These are phyloP conservation scores for Pichia californica DNA, from an alignment of 805 yeast genomes.

Conservation along the genomic window DNA sequence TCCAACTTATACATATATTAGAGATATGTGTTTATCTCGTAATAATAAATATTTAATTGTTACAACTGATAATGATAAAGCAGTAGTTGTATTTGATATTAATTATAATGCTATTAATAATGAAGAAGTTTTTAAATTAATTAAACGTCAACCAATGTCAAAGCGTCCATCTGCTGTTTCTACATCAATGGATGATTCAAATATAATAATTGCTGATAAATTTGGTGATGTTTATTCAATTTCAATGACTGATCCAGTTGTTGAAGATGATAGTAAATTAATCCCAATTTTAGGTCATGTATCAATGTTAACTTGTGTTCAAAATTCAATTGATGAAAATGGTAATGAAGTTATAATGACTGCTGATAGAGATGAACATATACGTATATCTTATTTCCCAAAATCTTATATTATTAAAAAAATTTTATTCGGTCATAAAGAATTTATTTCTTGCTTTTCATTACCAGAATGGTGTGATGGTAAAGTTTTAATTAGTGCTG, in stretches of 20 bases:
- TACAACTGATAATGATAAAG: constrained; percentile 79
- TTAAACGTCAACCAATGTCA: constrained; percentile 73
- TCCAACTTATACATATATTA: constrained; percentile 57
- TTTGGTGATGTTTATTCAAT: constrained; percentile 89
- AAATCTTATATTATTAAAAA: constrained; percentile 68
- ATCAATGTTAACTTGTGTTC: constrained; percentile 84
- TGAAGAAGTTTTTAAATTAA: constrained; percentile 37
- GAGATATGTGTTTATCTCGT: constrained; percentile 51
- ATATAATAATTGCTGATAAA: constrained; percentile 78
- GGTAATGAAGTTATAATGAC: constrained; percentile 57
- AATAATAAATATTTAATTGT: constrained; percentile 53
- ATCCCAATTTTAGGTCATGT: constrained; percentile 91
- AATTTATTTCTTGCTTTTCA: constrained; percentile 66
- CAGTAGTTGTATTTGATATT: constrained; percentile 55
- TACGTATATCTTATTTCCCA: constrained; percentile 77
- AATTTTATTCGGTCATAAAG: constrained; percentile 81
- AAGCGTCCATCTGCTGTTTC: constrained; percentile 89
- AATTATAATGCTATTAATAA: constrained; percentile 27
- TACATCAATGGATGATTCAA: constrained; percentile 42
- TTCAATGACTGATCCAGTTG: constrained; percentile 32
- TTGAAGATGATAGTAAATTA: constrained; percentile 35
- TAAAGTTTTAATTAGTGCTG: constrained; percentile 65
- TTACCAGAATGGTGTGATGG: constrained; percentile 45
- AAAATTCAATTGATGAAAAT: constrained; percentile 33
- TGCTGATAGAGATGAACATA: constrained; percentile 95